Percentiles rank a stretch among this genome's conserved stretches.
Evolutionary conservation across 352 stramenopile species (phyloP).

Genomic region (Phytophthora constricta): DNA sequence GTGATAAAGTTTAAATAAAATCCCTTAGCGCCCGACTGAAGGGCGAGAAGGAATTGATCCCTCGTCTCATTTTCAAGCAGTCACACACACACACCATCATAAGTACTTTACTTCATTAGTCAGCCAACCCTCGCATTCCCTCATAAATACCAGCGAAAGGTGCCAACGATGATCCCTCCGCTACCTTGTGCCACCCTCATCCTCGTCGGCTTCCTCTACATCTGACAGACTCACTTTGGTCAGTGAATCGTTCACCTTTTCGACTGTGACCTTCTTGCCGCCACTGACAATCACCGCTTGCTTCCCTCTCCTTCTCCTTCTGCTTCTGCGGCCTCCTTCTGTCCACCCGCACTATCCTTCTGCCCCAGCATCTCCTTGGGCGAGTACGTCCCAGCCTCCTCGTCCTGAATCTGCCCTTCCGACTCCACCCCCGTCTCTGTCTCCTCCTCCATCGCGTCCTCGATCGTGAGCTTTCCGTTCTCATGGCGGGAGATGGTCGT

Average conservation of each 20-base stretch:
- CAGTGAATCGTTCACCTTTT: constrained; percentile 45
- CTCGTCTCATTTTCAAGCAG: too few relatives aligned
- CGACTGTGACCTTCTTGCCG: constrained; percentile 54
- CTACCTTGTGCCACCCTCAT: constrained; percentile 24
- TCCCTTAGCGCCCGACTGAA: background rate
- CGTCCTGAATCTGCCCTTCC: constrained; percentile 19
- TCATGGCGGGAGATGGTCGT: constrained; percentile 77
- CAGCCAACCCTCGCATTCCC: constrained; percentile 13
- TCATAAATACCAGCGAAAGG: constrained; percentile 35
- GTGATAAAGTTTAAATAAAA: background rate
- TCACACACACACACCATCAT: too few relatives aligned
- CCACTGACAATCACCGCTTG: constrained; percentile 40
- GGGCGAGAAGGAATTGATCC: too few relatives aligned
- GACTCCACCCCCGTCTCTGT: background rate
- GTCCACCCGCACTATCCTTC: constrained; percentile 14
- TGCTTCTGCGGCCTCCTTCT: constrained; percentile 2
- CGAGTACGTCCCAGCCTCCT: constrained; percentile 44
- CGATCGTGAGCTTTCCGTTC: constrained; percentile 79
- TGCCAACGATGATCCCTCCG: constrained; percentile 8
- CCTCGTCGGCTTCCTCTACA: constrained; percentile 26
- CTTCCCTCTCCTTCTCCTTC: constrained; percentile 10
- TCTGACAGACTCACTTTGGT: constrained; percentile 48
- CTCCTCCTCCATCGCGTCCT: constrained; percentile 33
- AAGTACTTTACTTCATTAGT: constrained; percentile 28
- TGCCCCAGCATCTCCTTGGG: constrained; percentile 20